Percentiles rank a stretch among this genome's conserved stretches.
Evolutionary conservation across 2,329 filamentous ascomycete species (phyloP).

Genomic region (Alternaria sp.): DNA sequence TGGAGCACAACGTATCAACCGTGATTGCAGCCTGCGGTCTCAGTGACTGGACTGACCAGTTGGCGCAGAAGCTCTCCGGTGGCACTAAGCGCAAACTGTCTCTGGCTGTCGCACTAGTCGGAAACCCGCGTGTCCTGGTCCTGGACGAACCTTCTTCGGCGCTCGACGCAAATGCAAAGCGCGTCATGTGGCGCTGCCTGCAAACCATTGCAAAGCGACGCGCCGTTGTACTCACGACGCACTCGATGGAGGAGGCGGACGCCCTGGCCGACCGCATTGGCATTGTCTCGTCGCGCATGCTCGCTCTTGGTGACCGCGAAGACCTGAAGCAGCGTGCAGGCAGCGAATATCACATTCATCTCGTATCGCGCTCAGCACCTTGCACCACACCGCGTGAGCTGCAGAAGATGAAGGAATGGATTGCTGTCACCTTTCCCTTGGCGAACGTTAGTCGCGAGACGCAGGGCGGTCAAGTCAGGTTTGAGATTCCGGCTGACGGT

Average conservation of each 20-base stretch:
- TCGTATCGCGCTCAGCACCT: not conserved
- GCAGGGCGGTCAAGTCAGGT: not conserved
- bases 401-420: not conserved
- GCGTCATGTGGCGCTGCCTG: conserved; percentile 81
- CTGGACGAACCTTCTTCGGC: conserved; percentile 90
- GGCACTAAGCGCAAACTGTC: conserved; percentile 94
- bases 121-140: conserved; percentile 84
- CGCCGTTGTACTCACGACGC: not conserved
- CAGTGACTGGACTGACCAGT: conserved; percentile 70
- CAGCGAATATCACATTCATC: not conserved
- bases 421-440: not conserved
- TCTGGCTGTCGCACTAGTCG: conserved; percentile 89
- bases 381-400: not conserved
- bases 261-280: not conserved
- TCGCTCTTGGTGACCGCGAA: not conserved
- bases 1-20: conserved; percentile 77
- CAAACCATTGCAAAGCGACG: not conserved
- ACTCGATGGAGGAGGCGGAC: not conserved
- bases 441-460: not conserved
- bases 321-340: not conserved
- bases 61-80: conserved; percentile 81
- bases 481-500: not conserved
- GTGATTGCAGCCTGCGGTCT: conserved; percentile 82
- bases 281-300: not conserved
- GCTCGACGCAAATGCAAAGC: conserved; percentile 88